A percentile compares a stretch with the other conserved stretches of the same genome.
Conservation (phyloP, 352 stramenopile species). For the Phytopythium ostracodes region DNA sequence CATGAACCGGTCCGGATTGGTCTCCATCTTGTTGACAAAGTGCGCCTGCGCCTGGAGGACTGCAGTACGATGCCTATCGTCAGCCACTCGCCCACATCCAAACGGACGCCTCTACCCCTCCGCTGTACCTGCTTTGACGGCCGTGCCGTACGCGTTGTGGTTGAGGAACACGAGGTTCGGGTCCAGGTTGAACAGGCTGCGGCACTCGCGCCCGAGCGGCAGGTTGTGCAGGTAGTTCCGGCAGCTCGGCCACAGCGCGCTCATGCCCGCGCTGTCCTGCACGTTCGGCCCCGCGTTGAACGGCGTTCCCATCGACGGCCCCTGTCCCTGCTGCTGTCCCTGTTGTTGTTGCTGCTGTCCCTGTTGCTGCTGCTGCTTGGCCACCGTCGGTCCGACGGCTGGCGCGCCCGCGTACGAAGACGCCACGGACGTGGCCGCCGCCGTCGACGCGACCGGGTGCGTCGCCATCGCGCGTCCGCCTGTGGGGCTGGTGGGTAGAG, state of each 20-base stretch:
- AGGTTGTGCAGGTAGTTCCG: constrained; percentile 55
- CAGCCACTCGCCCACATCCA: no score
- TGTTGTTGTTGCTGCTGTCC: no score
- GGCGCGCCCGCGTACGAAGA: neutral
- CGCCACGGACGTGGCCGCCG: neutral
- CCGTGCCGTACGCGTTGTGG: constrained; percentile 77
- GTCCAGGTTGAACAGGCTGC: constrained; percentile 78
- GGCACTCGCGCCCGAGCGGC: constrained; percentile 60
- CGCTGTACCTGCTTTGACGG: constrained; percentile 45
- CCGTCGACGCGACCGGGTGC: neutral
- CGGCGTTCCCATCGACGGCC: neutral
- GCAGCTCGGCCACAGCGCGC: constrained; percentile 61
- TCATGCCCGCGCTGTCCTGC: constrained; percentile 39
- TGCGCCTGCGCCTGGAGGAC: constrained; percentile 81
- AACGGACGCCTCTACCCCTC: neutral
- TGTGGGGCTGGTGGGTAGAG: no score
- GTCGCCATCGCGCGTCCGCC: neutral
- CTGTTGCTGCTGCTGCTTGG: neutral
- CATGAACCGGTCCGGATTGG: constrained; percentile 83
- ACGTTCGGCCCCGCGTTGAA: constrained; percentile 2
- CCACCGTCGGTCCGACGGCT: neutral
- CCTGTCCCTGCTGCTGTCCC: constrained; percentile 13
- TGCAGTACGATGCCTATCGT: neutral
- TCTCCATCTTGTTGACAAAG: constrained; percentile 87
- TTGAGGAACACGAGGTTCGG: constrained; percentile 78